Conservation (phyloP, 305 asterid genomes). For the Rubia tinctorum region DNA sequence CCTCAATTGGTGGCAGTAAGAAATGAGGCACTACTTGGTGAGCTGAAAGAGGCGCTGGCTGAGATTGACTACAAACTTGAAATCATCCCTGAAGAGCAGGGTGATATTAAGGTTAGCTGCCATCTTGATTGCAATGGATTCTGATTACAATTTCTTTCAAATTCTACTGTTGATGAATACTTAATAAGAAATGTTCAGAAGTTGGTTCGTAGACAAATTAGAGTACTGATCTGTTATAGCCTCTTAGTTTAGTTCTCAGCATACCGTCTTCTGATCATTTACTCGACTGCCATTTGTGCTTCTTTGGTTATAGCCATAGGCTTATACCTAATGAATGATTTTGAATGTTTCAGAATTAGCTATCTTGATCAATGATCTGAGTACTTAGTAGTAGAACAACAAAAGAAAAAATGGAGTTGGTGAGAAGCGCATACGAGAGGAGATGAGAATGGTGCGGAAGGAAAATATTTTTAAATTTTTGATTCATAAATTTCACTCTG, state of each 20-base stretch:
- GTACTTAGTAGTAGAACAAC: too few species aligned
- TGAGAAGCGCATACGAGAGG: too few species aligned
- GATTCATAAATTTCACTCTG: too few species aligned
- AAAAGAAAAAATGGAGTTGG: too few species aligned
- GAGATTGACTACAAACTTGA: conserved; percentile 76
- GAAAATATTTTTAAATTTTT: too few species aligned
- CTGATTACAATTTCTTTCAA: neutral
- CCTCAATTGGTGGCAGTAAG: conserved; percentile 82
- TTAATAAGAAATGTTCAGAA: neutral
- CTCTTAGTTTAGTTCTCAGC: neutral
- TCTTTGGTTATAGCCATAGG: too few species aligned
- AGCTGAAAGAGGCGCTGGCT: conserved; percentile 86
- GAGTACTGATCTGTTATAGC: neutral
- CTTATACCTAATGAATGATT: neutral
- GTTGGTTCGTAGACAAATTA: neutral
- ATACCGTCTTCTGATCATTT: neutral
- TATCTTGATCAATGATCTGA: too few species aligned
- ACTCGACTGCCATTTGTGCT: neutral
- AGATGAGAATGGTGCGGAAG: too few species aligned
- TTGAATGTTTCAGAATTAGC: conserved; percentile 51
- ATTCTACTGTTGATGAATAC: neutral
- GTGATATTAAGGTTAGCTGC: conserved; percentile 70
- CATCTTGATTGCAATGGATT: neutral
- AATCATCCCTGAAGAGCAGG: conserved; percentile 94
- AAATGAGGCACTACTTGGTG: conserved; percentile 63